Percentiles rank a stretch among this genome's conserved stretches.
These are phyloP conservation scores for Crotalaria pallida DNA, from an alignment of 306 rosid species.

Conservation along the genomic window DNA sequence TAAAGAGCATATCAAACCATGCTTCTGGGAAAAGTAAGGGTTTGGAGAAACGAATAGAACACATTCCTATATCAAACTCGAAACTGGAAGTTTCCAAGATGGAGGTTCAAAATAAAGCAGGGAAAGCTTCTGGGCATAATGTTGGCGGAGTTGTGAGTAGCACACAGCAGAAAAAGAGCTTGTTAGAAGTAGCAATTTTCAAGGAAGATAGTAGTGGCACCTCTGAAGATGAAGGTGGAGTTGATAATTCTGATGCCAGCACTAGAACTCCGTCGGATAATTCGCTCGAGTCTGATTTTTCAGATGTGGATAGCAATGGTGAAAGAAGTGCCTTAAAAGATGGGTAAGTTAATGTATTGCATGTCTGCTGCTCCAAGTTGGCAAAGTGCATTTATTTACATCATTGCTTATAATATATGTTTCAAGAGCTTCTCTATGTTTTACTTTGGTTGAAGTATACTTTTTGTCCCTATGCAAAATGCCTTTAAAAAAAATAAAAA, in stretches of 20 bases:
- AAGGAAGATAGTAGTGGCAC: slow-evolving; percentile 53
- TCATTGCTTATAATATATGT: background rate
- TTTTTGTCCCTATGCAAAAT: too few species aligned
- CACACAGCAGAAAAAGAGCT: slow-evolving; percentile 35
- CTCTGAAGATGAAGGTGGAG: slow-evolving; percentile 43
- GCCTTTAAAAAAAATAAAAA: too few species aligned
- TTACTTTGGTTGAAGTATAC: too few species aligned
- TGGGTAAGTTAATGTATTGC: slow-evolving; percentile 38
- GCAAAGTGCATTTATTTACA: background rate
- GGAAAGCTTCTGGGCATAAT: slow-evolving; percentile 29
- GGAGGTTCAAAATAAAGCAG: slow-evolving; percentile 22
- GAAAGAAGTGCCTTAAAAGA: slow-evolving; percentile 37
- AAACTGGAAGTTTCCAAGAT: slow-evolving; percentile 27
- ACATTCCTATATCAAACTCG: slow-evolving; percentile 28
- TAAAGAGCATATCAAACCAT: slow-evolving; percentile 28
- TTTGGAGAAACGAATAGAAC: slow-evolving; percentile 23
- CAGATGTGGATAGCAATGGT: slow-evolving; percentile 65
- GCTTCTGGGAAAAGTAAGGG: slow-evolving; percentile 29
- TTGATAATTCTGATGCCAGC: slow-evolving; percentile 49
- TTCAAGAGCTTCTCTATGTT: background rate
- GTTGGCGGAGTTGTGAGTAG: slow-evolving; percentile 27
- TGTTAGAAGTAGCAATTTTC: slow-evolving; percentile 52
- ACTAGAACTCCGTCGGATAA: slow-evolving; percentile 52
- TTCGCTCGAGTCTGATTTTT: slow-evolving; percentile 49
- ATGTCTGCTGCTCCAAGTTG: slow-evolving; percentile 18